Evolutionary conservation across 208 protist genomes (phyloP), one percentile per base, ranked within the genome.

Genomic region (Trypanosomatidae sp.): DNA sequence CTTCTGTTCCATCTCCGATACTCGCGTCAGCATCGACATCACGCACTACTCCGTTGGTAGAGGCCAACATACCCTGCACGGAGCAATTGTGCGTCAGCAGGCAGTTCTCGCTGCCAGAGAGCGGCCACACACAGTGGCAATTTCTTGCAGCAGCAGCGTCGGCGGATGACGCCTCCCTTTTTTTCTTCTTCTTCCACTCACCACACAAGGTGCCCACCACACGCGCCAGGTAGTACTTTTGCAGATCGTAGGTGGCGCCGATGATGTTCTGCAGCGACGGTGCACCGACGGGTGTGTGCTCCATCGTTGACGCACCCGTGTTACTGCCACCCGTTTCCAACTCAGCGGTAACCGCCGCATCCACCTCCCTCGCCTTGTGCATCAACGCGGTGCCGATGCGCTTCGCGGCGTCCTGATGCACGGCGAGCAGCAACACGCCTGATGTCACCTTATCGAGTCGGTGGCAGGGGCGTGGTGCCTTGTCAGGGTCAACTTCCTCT

Each of bases 401-500:
- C 52, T 73, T 77, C 41, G 90, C 85, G 0, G 92, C 83, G 15
- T 71, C 78, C 22, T 77, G 79, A 17, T 62, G 71, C 17, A 95
- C 87, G 17, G 81, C 91, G 19, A 93, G 73, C 36, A 96, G 77
- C 39, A 97, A 71, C 8, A 97, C 83, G 52, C 95, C 95, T n/a
- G 90, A 96, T 2, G 95, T 98, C 2, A 90, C 91, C 71, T 91
- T 95, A 74, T 98, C 95, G 2, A 98, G 81, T 15, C 95, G 81
- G 62, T 97, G 87, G 71, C 92, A 96, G 5, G 92, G 85, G 22
- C 92, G 81, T 7, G 88, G 89, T 0, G 80, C 53, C 30, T 89
- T 87, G 15, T 84, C 76, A 2, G 89, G 80, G 7, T 75, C 30
- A 0, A 95, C 80, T 10, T 66, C 79, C 28, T 84, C 67, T 22